Base-by-base conservation (phyloP, 2,329 filamentous ascomycete genomes). In the Beauveria asiatica region DNA sequence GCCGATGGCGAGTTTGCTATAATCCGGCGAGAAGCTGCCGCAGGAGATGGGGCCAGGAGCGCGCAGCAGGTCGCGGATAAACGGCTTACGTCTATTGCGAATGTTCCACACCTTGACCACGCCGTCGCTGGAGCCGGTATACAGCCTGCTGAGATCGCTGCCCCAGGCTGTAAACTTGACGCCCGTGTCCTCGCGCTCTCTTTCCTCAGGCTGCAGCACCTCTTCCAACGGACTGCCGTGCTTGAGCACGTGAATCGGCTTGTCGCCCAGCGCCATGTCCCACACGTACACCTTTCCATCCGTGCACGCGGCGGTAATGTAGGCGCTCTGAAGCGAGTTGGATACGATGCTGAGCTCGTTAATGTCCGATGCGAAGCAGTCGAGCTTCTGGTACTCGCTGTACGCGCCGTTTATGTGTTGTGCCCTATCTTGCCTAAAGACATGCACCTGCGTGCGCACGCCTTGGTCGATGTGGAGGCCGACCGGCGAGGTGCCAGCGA, bases 111-210 rank as follows among this genome's bases (percentile, higher is more conserved):
- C 82, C 62, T 83, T 86, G 17, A 87, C 75, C 0, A 81, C 75
- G 1, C 84, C 84, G 62, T 87, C 84, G 1, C 84, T 86, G 0
- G 82, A 83, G 1, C 84, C 84, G 0, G 83, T 86, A 64, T 87
- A 87, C 48, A 87, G 77, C 0, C 83, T 76, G 59, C 84, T 81
- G 0, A 75, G 69, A 0, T 78, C 80, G 17, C 74, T 77, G 1
- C 82, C 84, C 84, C 84, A 87, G 4, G 83, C 79, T 0, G 79
- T 80, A 64, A 87, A 86, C 66, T 86, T 86, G 46, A 86, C 82
- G 2, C 84, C 84, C 0, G 81, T 80, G 61, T 87, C 84, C 55
- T 83, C 81, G 9, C 74, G 71, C 61, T 84, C 82, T 13, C 79
- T 70, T 42, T 82, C 76, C 1, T 74, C 75, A 4, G 71, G 62